Percentiles rank a stretch among this genome's conserved stretches.
Evolutionary conservation across 768 basidiomycete species (phyloP).

Genomic region (Candolleomyces efflorescens): DNA sequence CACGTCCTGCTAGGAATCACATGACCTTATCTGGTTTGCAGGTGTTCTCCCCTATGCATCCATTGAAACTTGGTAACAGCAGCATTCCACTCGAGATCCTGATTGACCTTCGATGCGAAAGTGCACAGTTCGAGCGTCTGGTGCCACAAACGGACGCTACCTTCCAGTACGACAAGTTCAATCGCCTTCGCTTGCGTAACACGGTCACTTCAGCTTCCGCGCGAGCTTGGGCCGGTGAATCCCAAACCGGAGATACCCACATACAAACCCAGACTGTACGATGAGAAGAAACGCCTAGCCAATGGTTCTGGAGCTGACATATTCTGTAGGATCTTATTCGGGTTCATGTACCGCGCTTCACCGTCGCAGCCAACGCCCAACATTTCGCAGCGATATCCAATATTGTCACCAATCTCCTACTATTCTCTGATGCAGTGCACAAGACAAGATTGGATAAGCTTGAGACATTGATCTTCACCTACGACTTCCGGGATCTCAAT

Average conservation of each 20-base stretch:
- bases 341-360: constrained; percentile 80
- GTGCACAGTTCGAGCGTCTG: constrained; percentile 79
- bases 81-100: constrained; percentile 88
- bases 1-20: constrained; percentile 54
- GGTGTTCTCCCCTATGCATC: constrained; percentile 69
- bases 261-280: constrained; percentile 31
- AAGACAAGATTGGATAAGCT: constrained; percentile 73
- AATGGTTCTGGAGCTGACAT: background rate
- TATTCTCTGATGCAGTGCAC: constrained; percentile 87
- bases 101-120: constrained; percentile 81
- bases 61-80: constrained; percentile 38
- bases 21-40: constrained; percentile 78
- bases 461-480: constrained; percentile 79
- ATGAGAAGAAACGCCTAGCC: background rate
- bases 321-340: constrained; percentile 68
- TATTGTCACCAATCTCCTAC: constrained; percentile 79
- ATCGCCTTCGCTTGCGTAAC: constrained; percentile 79
- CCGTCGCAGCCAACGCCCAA: constrained; percentile 76
- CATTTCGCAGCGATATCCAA: constrained; percentile 85
- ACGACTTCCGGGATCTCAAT: constrained; percentile 77
- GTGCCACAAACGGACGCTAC: constrained; percentile 85
- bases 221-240: constrained; percentile 34
- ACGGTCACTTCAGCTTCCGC: constrained; percentile 52
- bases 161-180: constrained; percentile 92
- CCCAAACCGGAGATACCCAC: constrained; percentile 20